A percentile compares a stretch with the other conserved stretches of the same genome.
Evolutionary conservation across 1,139 yeast species (phyloP).

Genomic region (Casaregolazyma suthepensis): DNA sequence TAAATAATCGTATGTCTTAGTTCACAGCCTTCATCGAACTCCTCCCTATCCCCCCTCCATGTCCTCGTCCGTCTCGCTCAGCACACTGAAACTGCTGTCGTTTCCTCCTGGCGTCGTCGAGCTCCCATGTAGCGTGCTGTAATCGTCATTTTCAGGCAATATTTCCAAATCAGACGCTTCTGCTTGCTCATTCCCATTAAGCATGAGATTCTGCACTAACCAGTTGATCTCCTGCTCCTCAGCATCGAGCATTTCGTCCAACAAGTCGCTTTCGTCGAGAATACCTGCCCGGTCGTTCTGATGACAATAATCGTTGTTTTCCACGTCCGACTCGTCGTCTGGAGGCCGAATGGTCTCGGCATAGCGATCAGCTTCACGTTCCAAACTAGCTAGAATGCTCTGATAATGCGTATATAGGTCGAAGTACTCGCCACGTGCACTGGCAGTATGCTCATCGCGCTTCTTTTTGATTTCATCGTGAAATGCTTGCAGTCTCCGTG

Average conservation of each 20-base stretch:
- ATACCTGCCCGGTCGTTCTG: conserved; percentile 1
- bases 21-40: too few relatives aligned
- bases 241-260: conserved; percentile 16
- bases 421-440: conserved; percentile 4
- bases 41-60: neutral
- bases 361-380: conserved; percentile 12
- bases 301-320: conserved; percentile 12
- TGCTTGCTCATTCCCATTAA: neutral
- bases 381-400: conserved; percentile 10
- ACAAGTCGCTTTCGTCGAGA: conserved; percentile 15
- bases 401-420: conserved; percentile 12
- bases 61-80: conserved; percentile 1
- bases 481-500: conserved; percentile 2
- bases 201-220: conserved; percentile 7
- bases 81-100: conserved; percentile 1
- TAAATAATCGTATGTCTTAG: too few relatives aligned
- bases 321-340: conserved; percentile 9
- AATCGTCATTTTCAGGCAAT: neutral
- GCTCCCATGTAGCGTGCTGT: neutral
- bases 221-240: conserved; percentile 18
- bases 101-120: conserved; percentile 2
- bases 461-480: conserved; percentile 3
- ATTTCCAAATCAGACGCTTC: neutral
- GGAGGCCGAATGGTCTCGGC: conserved; percentile 5
- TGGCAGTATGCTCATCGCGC: conserved; percentile 6